Base-by-base conservation (phyloP, 2,329 filamentous ascomycete species). In the Fusarium brevicatenulatum region DNA sequence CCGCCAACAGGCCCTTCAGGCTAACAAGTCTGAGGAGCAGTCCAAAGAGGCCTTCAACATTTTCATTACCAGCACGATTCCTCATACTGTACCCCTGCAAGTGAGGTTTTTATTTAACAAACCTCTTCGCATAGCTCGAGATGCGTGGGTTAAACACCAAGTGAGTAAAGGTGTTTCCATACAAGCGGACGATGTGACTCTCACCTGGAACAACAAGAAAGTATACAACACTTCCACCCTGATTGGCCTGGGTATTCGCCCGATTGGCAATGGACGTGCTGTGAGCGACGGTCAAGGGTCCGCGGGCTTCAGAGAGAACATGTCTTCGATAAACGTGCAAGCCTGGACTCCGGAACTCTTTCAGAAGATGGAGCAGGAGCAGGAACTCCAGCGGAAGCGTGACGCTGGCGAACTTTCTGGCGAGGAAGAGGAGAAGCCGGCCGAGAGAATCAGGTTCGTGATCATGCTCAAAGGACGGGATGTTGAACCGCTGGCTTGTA, bases 181-280 rank as follows among this genome's bases (percentile, higher is more conserved):
- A 37, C 23, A 58, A 73, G 80, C 5, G 23, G 83, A 87, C 6
- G 83, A 85, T 2, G 84, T 97, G 23, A 92, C 96, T 76, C 86
- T 98, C 62, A 96, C 93, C 0, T 97, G 93, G 91, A 91, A 91
- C 71, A 88, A 89, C 32, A 89, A 89, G 65, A 89, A 90, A 66
- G 82, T 97, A 7, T 97, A 92, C 79, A 90, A 93, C 72, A 88
- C 89, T n/a, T 93, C 93, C 9, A 95, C 92, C 3, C 91, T 93
- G 66, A 86, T 86, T 59, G 91, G 88, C 53, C 83, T 97, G 11
- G 91, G 91, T 11, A 87, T 96, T 50, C 78, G 82, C 13, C 83
- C 85, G 0, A 80, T 83, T 16, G 78, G 70, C 10, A 77, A 77
- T 18, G 81, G 86, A 9, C 86, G 86, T 44, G 80, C 85, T 19